Base-by-base conservation (phyloP, 805 yeast species). In the Nakazawaea wyomingensis region DNA sequence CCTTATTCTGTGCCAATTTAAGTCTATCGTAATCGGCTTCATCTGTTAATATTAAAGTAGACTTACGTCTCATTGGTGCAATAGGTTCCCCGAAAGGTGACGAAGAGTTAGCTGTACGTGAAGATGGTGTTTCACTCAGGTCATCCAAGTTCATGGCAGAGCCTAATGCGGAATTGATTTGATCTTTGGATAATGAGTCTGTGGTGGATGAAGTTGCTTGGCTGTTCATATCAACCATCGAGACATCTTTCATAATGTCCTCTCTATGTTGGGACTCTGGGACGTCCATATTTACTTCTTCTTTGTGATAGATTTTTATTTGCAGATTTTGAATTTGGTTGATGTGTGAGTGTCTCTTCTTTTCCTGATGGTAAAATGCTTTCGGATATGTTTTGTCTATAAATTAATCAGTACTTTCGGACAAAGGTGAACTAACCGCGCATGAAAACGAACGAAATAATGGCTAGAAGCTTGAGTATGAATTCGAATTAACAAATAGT, bases 11-110 rank as follows among this genome's bases (percentile, higher is more conserved):
- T 8, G 36, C 41, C 33, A 71, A 61, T 46, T 72, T 73, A 54
- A 70, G 64, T 45, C 66, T 71, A 40, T 77, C 82, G 48, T 65
- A 65, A 28, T 79, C 85, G 34, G 69, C 69, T 29, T 84, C 91
- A 47, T 82, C 89, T 1, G 82, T 77, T 32, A 86, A 71, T 13
- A 85, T 78, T 41, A 85, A 53, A 0, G 93, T 84, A 2, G 90
- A 81, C 59, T 81, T 82, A 49, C 88, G 69, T 52, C 86, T 70
- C 7, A 48, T 46, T 1, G 73, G 72, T 4, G 36, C 33, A 8
- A 39, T 30, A 6, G 46, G 41, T 14, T 33, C 50, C 1, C 48
- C 50, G 26, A 39, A 39, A 5, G 47, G 13, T 10, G 32, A 29
- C 32, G 32, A 29, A n/a, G 16, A n/a, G n/a, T n/a, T 29, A 8